Evolutionary conservation across 768 basidiomycete species (phyloP).

Genomic region (Mycena galericulata): DNA sequence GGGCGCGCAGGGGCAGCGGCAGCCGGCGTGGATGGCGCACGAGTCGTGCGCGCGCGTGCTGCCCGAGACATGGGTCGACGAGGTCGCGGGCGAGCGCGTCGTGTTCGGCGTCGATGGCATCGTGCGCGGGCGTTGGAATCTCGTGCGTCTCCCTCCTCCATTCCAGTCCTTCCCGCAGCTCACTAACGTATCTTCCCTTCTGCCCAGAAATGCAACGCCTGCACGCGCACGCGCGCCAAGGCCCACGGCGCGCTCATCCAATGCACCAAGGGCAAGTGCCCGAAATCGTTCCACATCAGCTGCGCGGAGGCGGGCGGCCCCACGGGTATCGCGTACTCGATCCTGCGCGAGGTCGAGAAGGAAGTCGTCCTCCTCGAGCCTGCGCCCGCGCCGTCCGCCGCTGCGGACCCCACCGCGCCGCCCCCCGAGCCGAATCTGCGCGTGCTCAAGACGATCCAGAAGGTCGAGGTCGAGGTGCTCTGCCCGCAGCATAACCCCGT

Average conservation of each 20-base stretch:
- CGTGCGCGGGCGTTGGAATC: conserved; percentile 91
- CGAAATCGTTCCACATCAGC: conserved; percentile 92
- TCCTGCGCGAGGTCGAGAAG: conserved; percentile 81
- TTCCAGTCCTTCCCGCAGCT: neutral
- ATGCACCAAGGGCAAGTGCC: conserved; percentile 94
- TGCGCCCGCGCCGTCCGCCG: conserved; percentile 30
- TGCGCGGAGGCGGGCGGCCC: conserved; percentile 78
- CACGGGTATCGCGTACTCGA: conserved; percentile 67
- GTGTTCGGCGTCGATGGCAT: conserved; percentile 92
- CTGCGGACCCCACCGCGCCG: conserved; percentile 18
- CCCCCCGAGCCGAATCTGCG: conserved; percentile 32
- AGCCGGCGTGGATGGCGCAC: conserved; percentile 86
- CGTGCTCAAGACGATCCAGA: conserved; percentile 78
- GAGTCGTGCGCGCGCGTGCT: conserved; percentile 82
- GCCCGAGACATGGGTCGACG: conserved; percentile 94
- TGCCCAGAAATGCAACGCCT: conserved; percentile 88
- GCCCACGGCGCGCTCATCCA: conserved; percentile 88
- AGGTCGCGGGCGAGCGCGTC: conserved; percentile 58
- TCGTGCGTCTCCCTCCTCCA: conserved; percentile 63
- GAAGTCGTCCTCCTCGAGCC: conserved; percentile 77
- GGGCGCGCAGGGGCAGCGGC: conserved; percentile 57
- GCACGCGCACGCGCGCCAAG: conserved; percentile 74
- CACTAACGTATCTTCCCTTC: neutral
- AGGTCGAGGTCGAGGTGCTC: conserved; percentile 78
- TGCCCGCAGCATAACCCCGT: conserved; percentile 95